phyloP scores from a whole-genome alignment of 2,329 filamentous ascomycete species.

The Alternaria sp. region DNA sequence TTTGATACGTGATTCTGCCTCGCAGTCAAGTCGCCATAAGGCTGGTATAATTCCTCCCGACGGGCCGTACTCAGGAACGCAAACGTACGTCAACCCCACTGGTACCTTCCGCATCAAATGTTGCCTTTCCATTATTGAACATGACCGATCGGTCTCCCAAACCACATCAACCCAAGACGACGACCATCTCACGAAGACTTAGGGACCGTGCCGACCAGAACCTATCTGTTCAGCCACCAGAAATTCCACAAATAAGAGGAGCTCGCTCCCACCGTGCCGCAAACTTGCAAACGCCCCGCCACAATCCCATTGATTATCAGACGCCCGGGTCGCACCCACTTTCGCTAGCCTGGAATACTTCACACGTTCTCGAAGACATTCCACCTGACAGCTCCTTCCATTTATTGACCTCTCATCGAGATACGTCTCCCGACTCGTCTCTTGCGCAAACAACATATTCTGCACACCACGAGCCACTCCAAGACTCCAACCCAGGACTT shows the following conservation, averaged over 20 bases:
- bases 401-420: conserved; percentile 18
- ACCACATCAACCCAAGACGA: conserved; percentile 34
- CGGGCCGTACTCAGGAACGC: conserved; percentile 31
- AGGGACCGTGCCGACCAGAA: conserved; percentile 41
- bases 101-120: conserved; percentile 34
- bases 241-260: conserved; percentile 36
- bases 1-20: conserved; percentile 42
- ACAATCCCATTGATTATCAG: conserved; percentile 38
- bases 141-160: conserved; percentile 45
- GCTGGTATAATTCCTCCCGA: conserved; percentile 37
- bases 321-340: conserved; percentile 29
- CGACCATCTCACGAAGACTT: conserved; percentile 44
- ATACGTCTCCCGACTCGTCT: conserved; percentile 17
- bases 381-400: conserved; percentile 28
- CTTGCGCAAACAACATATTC: conserved; percentile 28
- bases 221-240: conserved; percentile 38
- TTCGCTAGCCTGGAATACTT: conserved; percentile 32
- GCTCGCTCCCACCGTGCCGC: conserved; percentile 42
- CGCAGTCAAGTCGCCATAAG: conserved; percentile 37
- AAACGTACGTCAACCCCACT: conserved; percentile 47
- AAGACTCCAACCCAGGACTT: conserved; percentile 17
- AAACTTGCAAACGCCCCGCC: conserved; percentile 37
- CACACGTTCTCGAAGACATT: conserved; percentile 23
- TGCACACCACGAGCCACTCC: conserved; percentile 25
- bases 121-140: conserved; percentile 34